phyloP scores from a whole-genome alignment of 1,139 yeast genomes.

The Scheffersomyces parashehatae region DNA sequence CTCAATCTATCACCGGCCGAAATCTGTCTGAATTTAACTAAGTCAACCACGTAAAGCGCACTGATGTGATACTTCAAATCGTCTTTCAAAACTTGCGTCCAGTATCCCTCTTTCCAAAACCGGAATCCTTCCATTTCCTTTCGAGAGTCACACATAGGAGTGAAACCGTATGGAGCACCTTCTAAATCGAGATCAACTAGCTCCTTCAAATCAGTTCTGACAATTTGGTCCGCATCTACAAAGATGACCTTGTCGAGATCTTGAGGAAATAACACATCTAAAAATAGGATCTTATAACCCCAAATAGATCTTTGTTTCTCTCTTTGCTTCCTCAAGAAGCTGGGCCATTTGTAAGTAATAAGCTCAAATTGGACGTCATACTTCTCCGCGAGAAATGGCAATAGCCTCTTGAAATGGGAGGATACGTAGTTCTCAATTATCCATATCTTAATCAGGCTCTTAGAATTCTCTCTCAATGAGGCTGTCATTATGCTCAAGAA shows the following conservation, averaged over 20 bases:
- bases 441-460: slow-evolving; percentile 79
- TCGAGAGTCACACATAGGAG: slow-evolving; percentile 86
- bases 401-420: slow-evolving; percentile 58
- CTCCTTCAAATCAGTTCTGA: slow-evolving; percentile 71
- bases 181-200: slow-evolving; percentile 64
- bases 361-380: slow-evolving; percentile 68
- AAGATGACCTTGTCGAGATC: slow-evolving; percentile 73
- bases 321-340: slow-evolving; percentile 77
- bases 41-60: slow-evolving; percentile 81
- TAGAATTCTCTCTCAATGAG: slow-evolving; percentile 66
- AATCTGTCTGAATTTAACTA: slow-evolving; percentile 59
- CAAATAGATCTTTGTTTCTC: slow-evolving; percentile 79
- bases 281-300: slow-evolving; percentile 84
- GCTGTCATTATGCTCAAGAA: slow-evolving; percentile 75
- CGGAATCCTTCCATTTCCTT: slow-evolving; percentile 81
- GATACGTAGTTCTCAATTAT: slow-evolving; percentile 77
- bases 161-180: slow-evolving; percentile 82
- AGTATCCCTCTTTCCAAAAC: slow-evolving; percentile 93
- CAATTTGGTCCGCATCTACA: slow-evolving; percentile 84
- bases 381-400: slow-evolving; percentile 63
- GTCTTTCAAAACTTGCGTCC: slow-evolving; percentile 66
- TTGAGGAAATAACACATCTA: slow-evolving; percentile 86
- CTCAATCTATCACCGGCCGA: slow-evolving; percentile 81
- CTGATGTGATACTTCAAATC: slow-evolving; percentile 75
- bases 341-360: slow-evolving; percentile 88